A percentile compares a stretch with the other conserved stretches of the same genome.
These are phyloP conservation scores for Hydnomerulius pinastri DNA, from an alignment of 768 basidiomycete genomes.

Conservation along the genomic window DNA sequence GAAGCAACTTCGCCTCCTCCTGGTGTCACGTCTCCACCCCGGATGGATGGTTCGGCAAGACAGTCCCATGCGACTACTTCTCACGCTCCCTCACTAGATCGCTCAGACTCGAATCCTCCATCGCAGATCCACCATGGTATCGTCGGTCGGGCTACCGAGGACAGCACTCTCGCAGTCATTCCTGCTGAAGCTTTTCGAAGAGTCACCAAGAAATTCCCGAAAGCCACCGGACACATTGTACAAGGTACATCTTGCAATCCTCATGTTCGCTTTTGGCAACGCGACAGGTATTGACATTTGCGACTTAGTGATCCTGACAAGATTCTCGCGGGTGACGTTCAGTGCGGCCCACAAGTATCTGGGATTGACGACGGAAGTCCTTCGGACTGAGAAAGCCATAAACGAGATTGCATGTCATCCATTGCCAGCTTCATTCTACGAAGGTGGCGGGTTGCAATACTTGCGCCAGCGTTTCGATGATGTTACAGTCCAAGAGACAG, in stretches of 20 bases:
- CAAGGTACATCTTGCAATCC: conserved; percentile 56
- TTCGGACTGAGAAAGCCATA: conserved; percentile 95
- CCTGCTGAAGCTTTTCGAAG: conserved; percentile 96
- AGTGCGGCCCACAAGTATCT: conserved; percentile 96
- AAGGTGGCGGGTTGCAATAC: conserved; percentile 85
- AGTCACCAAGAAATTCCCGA: conserved; percentile 94
- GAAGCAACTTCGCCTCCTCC: conserved; percentile 29
- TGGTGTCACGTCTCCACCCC: conserved; percentile 10
- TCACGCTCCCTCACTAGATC: conserved; percentile 22
- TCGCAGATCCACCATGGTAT: conserved; percentile 61
- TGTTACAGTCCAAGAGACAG: conserved; percentile 43
- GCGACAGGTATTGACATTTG: conserved; percentile 13
- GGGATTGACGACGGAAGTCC: conserved; percentile 91
- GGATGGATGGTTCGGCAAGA: conserved; percentile 4
- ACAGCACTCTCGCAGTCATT: conserved; percentile 97
- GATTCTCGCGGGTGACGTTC: conserved; percentile 97
- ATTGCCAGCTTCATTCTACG: conserved; percentile 87
- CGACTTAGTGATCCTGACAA: conserved; percentile 80
- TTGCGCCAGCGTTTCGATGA: conserved; percentile 90
- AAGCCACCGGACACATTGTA: conserved; percentile 94
- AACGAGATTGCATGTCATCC: conserved; percentile 98
- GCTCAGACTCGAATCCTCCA: conserved; percentile 24
- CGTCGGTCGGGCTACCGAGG: conserved; percentile 90
- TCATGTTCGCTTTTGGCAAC: no score
- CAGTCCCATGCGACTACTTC: conserved; percentile 13